Evolutionary conservation across 495 filamentous ascomycete genomes (phyloP), one percentile per base, ranked within the genome.

Genomic region (Podospora pseudoanserina): DNA sequence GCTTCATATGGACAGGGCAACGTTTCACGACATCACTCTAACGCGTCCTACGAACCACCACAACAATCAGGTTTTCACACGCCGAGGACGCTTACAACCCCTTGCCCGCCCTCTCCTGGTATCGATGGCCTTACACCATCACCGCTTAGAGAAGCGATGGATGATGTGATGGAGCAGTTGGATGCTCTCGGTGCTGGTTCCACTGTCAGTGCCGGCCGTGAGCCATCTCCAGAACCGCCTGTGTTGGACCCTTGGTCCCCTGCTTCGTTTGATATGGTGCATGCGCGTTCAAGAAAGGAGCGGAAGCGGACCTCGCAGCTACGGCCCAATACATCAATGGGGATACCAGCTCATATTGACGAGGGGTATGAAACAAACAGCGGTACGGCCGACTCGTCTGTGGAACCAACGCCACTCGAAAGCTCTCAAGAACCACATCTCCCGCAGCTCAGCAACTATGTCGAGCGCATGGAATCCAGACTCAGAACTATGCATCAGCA

Each of bases 161-260:
- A 97, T 74, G 95, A 96, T 80, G 93, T 99, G 15, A 98, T 98
- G 88, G 93, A 93, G 67, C 97, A 95, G 39, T 79, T 99, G 63
- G 87, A 98, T 75, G 92, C 92, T 70, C 92, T 99, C 88, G 90
- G 88, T 19, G 83, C 90, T 71, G 81, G 86, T 69, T 81, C 84
- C 54, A 78, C 77, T 27, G 58, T 15, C 19, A 23, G 23, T 19
- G 13, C 58, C 26, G 58, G 58, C 32, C 61, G 61, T 32, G 61
- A 61, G 5, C 79, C 81, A 20, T 80, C 80, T 20, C 85, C 86
- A 18, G 85, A 88, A 67, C 27, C 27, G 15, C 76, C 77, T 32
- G 84, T 85, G 32, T 80, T 88, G 23, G 89, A 92, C 76, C 91
- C 93, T 15, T 99, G 95, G 95, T 95, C 93, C 2, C 93, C 92